Evolutionary conservation across 345 rosid species (phyloP), one percentile per base, ranked within the genome.

Genomic region (Populus tremula): DNA sequence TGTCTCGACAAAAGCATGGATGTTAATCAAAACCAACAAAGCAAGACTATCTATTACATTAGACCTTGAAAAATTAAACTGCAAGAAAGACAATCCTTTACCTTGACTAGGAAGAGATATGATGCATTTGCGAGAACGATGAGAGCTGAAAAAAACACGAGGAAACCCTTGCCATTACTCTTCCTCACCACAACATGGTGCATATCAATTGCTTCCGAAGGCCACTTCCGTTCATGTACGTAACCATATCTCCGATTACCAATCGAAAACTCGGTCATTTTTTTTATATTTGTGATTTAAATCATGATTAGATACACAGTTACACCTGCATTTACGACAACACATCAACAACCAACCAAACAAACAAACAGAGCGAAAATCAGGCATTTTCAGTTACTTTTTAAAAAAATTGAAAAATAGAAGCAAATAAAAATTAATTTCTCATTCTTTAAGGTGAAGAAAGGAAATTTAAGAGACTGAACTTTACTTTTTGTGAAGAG

Each of bases 171-270:
- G 1, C 75, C 72, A 33, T 69, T 62, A 80, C 90, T 83, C 73
- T 84, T 87, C 47, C 83, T 82, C 53, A 90, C 86, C 54, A 83
- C 47, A 71, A 94, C 84, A 79, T 86, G 91, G 84, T 93, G 95
- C 69, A 74, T 71, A 65, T 92, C 97, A 54, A 87, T 76, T 27
- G 86, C 89, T 79, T 83, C 87, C 75, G 77, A 29, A 56, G 82
- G 84, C 86, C 82, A 67, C 72, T 89, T 82, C 29, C 75, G 47
- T 47, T 90, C 93, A 29, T 77, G 87, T 1, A 76, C 7, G 81
- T 92, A 92, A 49, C 59, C 77, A 72, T 85, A 89, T 76, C 85
- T 88, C 69, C 81, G 77, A 72, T 83, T 69, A n/a, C 65, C 80
- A 50, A 88, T 65, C 29, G 86, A 78, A 67, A 75, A 80, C 49